Evolutionary conservation across 2,329 filamentous ascomycete genomes (phyloP), one percentile per base, ranked within the genome.

Genomic region (Colletotrichum gigasporum): DNA sequence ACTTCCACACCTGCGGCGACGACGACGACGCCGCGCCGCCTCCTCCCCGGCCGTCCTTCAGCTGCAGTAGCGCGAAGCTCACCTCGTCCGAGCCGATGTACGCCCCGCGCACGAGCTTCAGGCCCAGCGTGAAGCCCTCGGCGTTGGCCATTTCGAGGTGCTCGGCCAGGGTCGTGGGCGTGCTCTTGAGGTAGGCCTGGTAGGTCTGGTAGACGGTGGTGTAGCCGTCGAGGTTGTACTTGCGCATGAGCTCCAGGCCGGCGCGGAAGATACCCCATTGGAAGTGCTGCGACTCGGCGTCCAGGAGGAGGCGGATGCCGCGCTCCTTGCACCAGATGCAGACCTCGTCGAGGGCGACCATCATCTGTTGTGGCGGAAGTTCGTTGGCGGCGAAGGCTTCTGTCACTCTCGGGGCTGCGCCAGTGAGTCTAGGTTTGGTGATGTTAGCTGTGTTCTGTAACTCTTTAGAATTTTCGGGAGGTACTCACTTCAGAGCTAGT

Each of bases 51-150:
- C 51, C 26, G 1, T 48, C 42, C 42, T 48, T 50, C 26, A 62
- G 18, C 34, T 32, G 51, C 42, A 85, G 74, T 24, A 90, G 77
- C 74, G 88, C 86, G 73, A 87, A 90, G 75, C 90, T 93, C 57
- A 97, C 89, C 74, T 97, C 94, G 71, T 98, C 95, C 2, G 95
- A 87, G 22, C 86, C 86, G 11, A 94, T 80, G 73, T 94, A 94
- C 0, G 91, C 91, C 11, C 91, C 91, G 26, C 91, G 84, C 4
- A 94, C 91, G 1, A 94, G 82, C 77, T 94, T 94, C 30, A 93
- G 84, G 12, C 91, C 91, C 1, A 93, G 80, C 0, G 87, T 86
- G 71, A 92, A 93, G 2, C 83, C 82, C 14, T 87, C 87, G 50
- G 83, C 74, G 14, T 80, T 78, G 0, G 91, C 90, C 4, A 78